Conservation (phyloP, 176 grass and related monocot species). For the Hordeum marinum region DNA sequence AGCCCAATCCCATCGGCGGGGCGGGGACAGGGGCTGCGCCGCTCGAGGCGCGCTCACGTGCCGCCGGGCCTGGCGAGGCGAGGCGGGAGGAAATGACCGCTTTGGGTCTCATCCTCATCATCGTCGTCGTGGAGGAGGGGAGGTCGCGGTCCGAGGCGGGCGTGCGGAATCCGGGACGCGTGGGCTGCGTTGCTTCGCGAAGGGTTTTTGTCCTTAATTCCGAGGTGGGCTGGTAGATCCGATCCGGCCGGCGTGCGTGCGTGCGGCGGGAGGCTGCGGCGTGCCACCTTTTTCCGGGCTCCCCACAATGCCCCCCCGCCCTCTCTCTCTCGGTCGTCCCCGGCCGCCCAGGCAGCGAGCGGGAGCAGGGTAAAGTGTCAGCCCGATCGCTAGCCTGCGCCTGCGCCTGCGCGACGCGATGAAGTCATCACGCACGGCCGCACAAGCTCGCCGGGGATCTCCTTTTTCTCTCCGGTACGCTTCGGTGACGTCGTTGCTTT, state of each 20-base stretch:
- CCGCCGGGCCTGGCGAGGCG: not conserved
- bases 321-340: too few species aligned
- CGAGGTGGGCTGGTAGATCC: constrained; percentile 33
- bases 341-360: too few species aligned
- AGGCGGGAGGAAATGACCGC: not conserved
- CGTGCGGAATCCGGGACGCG: constrained; percentile 41
- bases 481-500: too few species aligned
- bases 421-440: too few species aligned
- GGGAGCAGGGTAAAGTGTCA: too few species aligned
- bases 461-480: too few species aligned
- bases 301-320: not conserved
- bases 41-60: constrained; percentile 71
- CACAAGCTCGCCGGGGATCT: too few species aligned
- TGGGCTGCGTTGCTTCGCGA: constrained; percentile 46
- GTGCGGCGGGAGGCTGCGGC: constrained; percentile 25
- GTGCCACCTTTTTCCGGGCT: constrained; percentile 8
- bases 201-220: constrained; percentile 69
- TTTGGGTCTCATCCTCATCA: not conserved
- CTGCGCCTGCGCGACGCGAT: too few species aligned
- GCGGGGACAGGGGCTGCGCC: constrained; percentile 22
- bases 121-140: not conserved
- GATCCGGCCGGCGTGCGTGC: constrained; percentile 7
- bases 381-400: too few species aligned
- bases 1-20: constrained; percentile 22
- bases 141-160: constrained; percentile 38